These are phyloP conservation scores for Jasminum sambac DNA, from an alignment of 257 asterid species.

Conservation along the genomic window DNA sequence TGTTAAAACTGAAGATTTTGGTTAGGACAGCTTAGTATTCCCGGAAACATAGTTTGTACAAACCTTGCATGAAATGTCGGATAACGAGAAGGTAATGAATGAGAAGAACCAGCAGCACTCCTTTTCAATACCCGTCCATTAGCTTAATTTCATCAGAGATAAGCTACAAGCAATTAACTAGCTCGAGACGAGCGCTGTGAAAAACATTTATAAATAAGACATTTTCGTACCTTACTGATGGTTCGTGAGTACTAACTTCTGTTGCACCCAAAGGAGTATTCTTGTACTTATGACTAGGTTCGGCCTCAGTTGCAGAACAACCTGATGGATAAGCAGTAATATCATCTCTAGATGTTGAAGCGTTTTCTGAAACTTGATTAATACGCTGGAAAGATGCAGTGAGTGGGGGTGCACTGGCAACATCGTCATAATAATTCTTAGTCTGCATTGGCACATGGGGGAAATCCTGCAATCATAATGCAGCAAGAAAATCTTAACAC, in stretches of 20 bases:
- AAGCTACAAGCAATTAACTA: neutral
- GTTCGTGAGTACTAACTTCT: conserved; percentile 38
- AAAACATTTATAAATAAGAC: conserved; percentile 13
- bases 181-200: conserved; percentile 5
- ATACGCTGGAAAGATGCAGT: conserved; percentile 28
- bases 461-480: conserved; percentile 32
- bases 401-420: conserved; percentile 88
- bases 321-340: conserved; percentile 29
- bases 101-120: conserved; percentile 56
- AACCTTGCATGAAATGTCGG: conserved; percentile 96
- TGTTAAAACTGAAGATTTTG: neutral
- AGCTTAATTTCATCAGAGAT: conserved; percentile 11
- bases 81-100: conserved; percentile 50
- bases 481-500: conserved; percentile 19
- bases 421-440: conserved; percentile 30
- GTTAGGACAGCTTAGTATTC: neutral
- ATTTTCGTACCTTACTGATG: conserved; percentile 49
- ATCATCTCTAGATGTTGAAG: conserved; percentile 31
- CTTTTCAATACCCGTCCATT: conserved; percentile 39
- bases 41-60: conserved; percentile 6
- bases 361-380: conserved; percentile 43
- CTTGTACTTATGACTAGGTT: conserved; percentile 27
- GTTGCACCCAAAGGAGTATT: conserved; percentile 27
- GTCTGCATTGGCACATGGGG: conserved; percentile 27
- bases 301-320: conserved; percentile 38